Percentiles rank a stretch among this genome's conserved stretches.
phyloP scores from a whole-genome alignment of 495 filamentous ascomycete genomes.

The Aspergillus steynii region DNA sequence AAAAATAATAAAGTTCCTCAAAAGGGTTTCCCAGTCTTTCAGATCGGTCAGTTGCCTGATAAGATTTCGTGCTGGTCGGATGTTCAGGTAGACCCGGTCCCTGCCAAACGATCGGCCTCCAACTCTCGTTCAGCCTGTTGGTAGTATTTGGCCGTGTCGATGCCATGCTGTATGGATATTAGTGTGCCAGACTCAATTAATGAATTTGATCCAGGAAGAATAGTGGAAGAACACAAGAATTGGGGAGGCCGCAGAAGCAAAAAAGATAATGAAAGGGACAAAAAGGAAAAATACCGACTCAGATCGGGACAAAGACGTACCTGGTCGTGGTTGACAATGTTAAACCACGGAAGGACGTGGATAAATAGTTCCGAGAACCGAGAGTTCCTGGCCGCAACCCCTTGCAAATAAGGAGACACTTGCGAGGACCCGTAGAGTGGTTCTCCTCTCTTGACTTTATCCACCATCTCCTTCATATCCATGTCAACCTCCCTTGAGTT shows the following conservation, averaged over 20 bases:
- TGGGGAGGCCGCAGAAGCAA: no score
- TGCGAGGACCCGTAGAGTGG: slow-evolving; percentile 83
- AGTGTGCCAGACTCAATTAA: slow-evolving; percentile 10
- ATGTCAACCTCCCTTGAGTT: slow-evolving; percentile 88
- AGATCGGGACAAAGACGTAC: slow-evolving; percentile 33
- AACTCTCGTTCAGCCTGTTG: slow-evolving; percentile 92
- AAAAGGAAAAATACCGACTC: no score
- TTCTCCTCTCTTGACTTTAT: slow-evolving; percentile 86
- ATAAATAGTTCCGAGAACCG: slow-evolving; percentile 82
- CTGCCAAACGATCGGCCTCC: slow-evolving; percentile 65
- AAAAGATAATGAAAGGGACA: no score
- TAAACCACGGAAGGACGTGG: slow-evolving; percentile 90
- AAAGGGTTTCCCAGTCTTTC: not conserved
- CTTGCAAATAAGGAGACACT: slow-evolving; percentile 85
- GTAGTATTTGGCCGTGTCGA: slow-evolving; percentile 98
- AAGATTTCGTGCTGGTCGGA: not conserved
- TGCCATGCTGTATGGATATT: slow-evolving; percentile 67
- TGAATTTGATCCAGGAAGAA: not conserved
- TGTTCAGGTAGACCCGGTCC: slow-evolving; percentile 29
- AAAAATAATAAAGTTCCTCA: slow-evolving; percentile 20
- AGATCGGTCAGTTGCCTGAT: slow-evolving; percentile 4
- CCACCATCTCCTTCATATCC: slow-evolving; percentile 98
- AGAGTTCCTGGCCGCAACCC: slow-evolving; percentile 88
- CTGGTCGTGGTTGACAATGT: slow-evolving; percentile 93
- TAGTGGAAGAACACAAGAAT: not conserved